Evolutionary conservation across 228 moss, liverwort and hornwort genomes (phyloP), one percentile per base, ranked within the genome.

Genomic region (Sphagnum magellanicum): DNA sequence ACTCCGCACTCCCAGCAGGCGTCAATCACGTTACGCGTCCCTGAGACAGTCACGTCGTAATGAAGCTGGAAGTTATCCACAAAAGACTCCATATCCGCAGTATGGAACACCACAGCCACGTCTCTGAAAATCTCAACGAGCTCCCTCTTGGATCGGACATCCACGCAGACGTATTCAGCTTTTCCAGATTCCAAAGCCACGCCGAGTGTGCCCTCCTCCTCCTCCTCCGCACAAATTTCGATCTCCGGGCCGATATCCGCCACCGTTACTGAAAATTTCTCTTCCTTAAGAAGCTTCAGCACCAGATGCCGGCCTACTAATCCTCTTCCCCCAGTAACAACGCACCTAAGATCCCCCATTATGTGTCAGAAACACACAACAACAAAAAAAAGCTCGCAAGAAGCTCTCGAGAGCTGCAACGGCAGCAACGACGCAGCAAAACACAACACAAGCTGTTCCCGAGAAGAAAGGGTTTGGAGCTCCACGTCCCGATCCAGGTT

Each of bases 241-340:
- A 98, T 78, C 70, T 77, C 73, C 14, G 93, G 90, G 11, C 83
- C 90, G 68, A 98, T 74, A 83, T 98, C 97, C 79, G 89, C 65
- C 59, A 98, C 90, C 48, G 88, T 73, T 0, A 98, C 81, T 1
- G 78, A 75, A 0, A 79, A 93, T 12, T 84, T 81, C 7, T 75
- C 87, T 52, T 81, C 85, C 72, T 87, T 77, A 69, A 93, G 73
- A 69, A 93, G 73, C 78, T 90, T 83, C 70, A 77, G 76, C 70
- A 98, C 93, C 75, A 93, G 52, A 62, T 80, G 83, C 67, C 78
- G 84, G 8, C 81, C 97, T 0, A 74, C 79, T 16, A 98, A 93
- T n/a, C 97, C 97, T 57, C 91, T 78, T 51, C 97, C 97, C 10
- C 97, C 97, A 14, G 93, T 91, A 73, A 97, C 91, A 74, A 87